phyloP scores from a whole-genome alignment of 768 basidiomycete genomes.

The Suillus tomentosus region DNA sequence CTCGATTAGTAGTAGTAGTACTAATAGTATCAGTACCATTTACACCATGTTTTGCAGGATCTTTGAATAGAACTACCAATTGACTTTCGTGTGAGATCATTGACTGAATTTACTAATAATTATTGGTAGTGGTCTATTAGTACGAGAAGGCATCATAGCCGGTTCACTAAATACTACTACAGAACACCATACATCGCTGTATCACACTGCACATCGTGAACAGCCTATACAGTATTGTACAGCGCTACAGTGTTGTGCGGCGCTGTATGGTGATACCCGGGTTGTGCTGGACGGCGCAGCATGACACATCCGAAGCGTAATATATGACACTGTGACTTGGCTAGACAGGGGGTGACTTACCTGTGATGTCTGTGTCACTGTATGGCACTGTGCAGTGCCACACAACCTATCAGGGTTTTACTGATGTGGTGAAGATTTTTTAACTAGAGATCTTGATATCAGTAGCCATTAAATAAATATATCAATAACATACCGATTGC shows the following conservation, averaged over 20 bases:
- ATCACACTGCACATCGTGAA: not conserved
- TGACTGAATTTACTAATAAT: too few species aligned
- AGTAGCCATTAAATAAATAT: too few species aligned
- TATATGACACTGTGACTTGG: conserved; percentile 34
- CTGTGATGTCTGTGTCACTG: not conserved
- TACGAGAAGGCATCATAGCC: too few species aligned
- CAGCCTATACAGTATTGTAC: too few species aligned
- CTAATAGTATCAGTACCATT: not conserved
- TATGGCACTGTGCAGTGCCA: not conserved
- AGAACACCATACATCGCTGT: not conserved
- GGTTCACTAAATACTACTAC: not conserved
- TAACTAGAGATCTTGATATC: too few species aligned
- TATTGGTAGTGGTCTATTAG: too few species aligned
- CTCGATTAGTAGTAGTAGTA: not conserved
- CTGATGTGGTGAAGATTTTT: too few species aligned
- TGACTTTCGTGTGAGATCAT: not conserved
- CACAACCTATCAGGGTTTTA: not conserved
- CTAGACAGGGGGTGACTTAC: conserved; percentile 6
- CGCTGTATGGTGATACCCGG: not conserved
- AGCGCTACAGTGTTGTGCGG: not conserved
- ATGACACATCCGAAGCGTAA: not conserved
- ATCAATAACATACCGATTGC: too few species aligned
- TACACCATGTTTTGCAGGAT: not conserved
- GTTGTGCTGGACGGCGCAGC: not conserved
- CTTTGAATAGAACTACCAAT: not conserved